Evolutionary conservation across 2,329 filamentous ascomycete species (phyloP).

Genomic region (Alternaria triticimaculans): DNA sequence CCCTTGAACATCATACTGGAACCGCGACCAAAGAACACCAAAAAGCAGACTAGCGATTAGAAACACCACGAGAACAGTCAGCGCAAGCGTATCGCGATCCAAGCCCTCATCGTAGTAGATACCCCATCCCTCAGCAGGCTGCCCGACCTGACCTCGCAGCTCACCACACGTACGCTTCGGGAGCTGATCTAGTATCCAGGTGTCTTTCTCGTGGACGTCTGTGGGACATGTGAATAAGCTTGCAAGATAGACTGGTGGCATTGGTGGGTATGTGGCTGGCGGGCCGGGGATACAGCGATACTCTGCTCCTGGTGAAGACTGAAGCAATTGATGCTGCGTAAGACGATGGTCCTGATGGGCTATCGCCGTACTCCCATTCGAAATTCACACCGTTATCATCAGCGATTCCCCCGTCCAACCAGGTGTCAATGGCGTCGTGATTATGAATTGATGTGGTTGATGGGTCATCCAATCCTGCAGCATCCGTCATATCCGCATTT

Average conservation of each 20-base stretch:
- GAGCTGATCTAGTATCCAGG: slow-evolving; percentile 29
- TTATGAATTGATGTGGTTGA: no score
- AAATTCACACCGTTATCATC: no score
- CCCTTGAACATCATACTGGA: slow-evolving; percentile 31
- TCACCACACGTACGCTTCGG: slow-evolving; percentile 30
- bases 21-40: slow-evolving; percentile 27
- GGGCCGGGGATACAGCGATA: slow-evolving; percentile 32
- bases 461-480: no score
- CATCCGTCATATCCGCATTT: no score
- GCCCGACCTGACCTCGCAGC: slow-evolving; percentile 18
- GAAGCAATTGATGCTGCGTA: no score
- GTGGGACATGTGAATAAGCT: slow-evolving; percentile 25
- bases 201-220: slow-evolving; percentile 23
- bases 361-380: no score
- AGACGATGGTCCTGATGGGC: no score
- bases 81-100: slow-evolving; percentile 22
- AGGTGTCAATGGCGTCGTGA: no score
- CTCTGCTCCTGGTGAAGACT: slow-evolving; percentile 23
- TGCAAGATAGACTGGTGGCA: slow-evolving; percentile 27
- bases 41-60: slow-evolving; percentile 26
- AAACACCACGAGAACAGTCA: slow-evolving; percentile 20
- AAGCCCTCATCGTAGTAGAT: slow-evolving; percentile 34
- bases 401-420: no score
- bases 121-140: slow-evolving; percentile 39
- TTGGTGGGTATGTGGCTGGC: slow-evolving; percentile 24